A percentile compares a stretch with the other conserved stretches of the same genome.
Evolutionary conservation across 106 monocot genomes (phyloP).

Genomic region (Dendrobium huoshanense): DNA sequence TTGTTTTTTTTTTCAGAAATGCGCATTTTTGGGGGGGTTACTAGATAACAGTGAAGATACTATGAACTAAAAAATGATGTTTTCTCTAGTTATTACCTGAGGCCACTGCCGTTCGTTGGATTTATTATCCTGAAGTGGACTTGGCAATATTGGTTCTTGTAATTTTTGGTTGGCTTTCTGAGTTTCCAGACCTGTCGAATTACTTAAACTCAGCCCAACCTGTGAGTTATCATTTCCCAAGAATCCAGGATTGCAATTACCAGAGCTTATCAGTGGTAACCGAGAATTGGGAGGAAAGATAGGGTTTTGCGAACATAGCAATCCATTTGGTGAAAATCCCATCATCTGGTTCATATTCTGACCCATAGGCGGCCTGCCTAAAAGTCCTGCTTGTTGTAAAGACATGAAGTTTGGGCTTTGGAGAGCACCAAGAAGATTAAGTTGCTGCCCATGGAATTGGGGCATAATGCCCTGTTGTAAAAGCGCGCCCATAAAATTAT

Average conservation of each 20-base stretch:
- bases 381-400: neutral
- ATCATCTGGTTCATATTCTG: conserved; percentile 6
- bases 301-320: neutral
- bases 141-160: neutral
- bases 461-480: neutral
- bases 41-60: neutral
- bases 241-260: neutral
- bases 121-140: neutral
- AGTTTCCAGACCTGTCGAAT: neutral
- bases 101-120: neutral
- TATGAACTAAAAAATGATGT: neutral
- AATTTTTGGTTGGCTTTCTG: neutral
- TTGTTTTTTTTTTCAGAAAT: neutral
- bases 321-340: conserved; percentile 8
- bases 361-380: neutral
- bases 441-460: conserved; percentile 2
- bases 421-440: conserved; percentile 3
- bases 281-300: conserved; percentile 2
- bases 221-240: neutral
- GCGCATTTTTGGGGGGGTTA: neutral
- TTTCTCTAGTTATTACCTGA: neutral
- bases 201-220: neutral
- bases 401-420: neutral
- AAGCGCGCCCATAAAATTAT: neutral
- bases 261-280: neutral